Evolutionary conservation across 2,329 filamentous ascomycete genomes (phyloP), one percentile per base, ranked within the genome.

Genomic region (Raffaelea albimanens): DNA sequence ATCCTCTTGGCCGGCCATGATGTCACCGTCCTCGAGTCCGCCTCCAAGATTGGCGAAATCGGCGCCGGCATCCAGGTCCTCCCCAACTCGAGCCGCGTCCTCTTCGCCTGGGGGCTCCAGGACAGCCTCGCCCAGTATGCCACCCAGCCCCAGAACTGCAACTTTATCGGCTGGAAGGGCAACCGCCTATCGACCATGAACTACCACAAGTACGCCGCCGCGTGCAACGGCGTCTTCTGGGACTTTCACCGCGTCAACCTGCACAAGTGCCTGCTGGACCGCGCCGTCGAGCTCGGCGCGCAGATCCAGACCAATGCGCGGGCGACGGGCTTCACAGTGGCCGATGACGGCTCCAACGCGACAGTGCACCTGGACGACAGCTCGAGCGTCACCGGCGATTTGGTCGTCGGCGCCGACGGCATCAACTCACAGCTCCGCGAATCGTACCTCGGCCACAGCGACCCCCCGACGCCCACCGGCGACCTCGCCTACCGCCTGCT

Each of bases 401-500:
- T 70, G 0, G 52, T 70, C 0, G 56, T 69, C 0, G 66, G 68
- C 0, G 61, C 64, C 1, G 68, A 71, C 41, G 68, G 69, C 1
- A 59, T 70, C 18, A 59, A 68, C 47, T 55, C 53, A 20, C 55
- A 8, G 34, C 40, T 53, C 49, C 51, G 53, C 8, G 50, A 50
- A 29, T 9, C 7, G 3, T 42, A 53, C 11, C 25, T 53, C 3
- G 53, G 53, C 36, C 51, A 42, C n/a, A 8, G 51, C 2, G 59
- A 61, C 36, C 48, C 53, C 19, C 56, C 57, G 0, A 49, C 50
- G 16, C 59, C 58, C 25, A 63, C 61, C 1, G 62, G 63, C 18
- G 62, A 65, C 42, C 56, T 65, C 20, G 63, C 62, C 11, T 65
- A 66, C 57, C 58, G 63, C 3, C 59, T 65, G 23, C 47, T 64